Base-by-base conservation (phyloP, 306 rosid genomes). In the Fragaria nilgerrensis region DNA sequence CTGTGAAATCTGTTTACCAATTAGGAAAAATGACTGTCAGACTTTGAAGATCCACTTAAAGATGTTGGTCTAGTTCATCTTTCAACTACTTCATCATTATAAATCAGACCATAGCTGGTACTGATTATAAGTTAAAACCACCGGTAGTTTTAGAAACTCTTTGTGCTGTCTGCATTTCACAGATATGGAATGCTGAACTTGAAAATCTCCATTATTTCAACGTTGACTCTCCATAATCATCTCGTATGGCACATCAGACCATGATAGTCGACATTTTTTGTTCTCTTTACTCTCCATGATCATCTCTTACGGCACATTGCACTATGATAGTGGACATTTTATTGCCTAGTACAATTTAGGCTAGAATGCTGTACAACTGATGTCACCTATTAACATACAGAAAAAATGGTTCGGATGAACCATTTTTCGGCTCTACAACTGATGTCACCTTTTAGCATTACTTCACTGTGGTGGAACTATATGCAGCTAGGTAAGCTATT, bases 381-480 rank as follows among this genome's bases (percentile, higher is more conserved):
- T 36, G 23, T 65, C 25, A 79, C 78, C 80, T 79, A 62, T 78
- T 82, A 84, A 74, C 85, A 72, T 17, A 59, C 73, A 79, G 75
- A 79, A 63, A 25, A 70, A 48, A n/a, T 55, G 29, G 62, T 53
- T 53, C 27, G 74, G 15, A 39, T 20, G 77, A 77, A 75, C 81
- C 73, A 67, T 74, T 76, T 75, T n/a, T 70, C 48, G 45, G 69
- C 81, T 80, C 69, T 68, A 64, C 62, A 73, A 62, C 62, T 50
- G 7, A 17, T 27, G 61, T 66, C 80, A 66, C 70, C 81, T 44
- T 72, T 39, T 63, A 29, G 19, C 25, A 70, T 63, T 78, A 59
- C 72, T 77, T 73, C 20, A 59, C 23, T 39, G n/a, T 17, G 84
- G 73, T 76, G 63, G 63, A 29, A 49, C 72, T 83, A 82, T 78